These are phyloP conservation scores for Acorus calamus DNA, from an alignment of 106 monocot genomes.

Conservation along the genomic window DNA sequence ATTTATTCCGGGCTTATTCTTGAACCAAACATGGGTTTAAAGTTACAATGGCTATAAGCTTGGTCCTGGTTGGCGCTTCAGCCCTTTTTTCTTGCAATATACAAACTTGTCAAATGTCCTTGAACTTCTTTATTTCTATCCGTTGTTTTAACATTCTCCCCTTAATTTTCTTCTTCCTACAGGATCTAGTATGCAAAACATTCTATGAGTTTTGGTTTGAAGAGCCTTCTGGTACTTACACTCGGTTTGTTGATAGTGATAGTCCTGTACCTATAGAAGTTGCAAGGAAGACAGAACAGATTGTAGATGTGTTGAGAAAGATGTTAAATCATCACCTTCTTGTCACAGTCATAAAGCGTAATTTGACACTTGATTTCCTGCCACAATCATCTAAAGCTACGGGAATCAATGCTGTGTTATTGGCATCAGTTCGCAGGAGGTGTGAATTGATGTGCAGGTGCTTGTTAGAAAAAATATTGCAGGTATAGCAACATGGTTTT, in stretches of 20 bases:
- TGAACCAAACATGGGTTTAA: no score
- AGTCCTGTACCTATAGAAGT: slow-evolving; percentile 90
- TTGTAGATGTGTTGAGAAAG: slow-evolving; percentile 82
- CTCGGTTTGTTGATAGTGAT: slow-evolving; percentile 78
- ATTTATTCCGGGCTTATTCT: no score
- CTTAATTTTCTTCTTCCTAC: slow-evolving; percentile 12
- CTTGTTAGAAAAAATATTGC: slow-evolving; percentile 86
- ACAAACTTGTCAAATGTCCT: not conserved
- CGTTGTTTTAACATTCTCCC: not conserved
- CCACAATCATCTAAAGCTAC: slow-evolving; percentile 85
- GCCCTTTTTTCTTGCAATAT: no score
- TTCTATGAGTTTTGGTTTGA: slow-evolving; percentile 99
- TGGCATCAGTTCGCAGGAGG: slow-evolving; percentile 73
- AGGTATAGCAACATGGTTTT: slow-evolving; percentile 31
- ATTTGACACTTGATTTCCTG: slow-evolving; percentile 87
- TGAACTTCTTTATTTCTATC: not conserved
- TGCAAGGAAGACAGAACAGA: slow-evolving; percentile 92
- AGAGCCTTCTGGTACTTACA: slow-evolving; percentile 63
- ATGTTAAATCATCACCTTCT: slow-evolving; percentile 77
- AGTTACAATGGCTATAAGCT: no score
- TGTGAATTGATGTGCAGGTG: slow-evolving; percentile 91
- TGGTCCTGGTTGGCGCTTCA: not conserved
- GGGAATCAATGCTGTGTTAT: slow-evolving; percentile 48
- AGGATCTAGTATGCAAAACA: slow-evolving; percentile 97
- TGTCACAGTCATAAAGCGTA: slow-evolving; percentile 81